Evolutionary conservation across 1,139 yeast genomes (phyloP).

Genomic region (Hansenula sp.): DNA sequence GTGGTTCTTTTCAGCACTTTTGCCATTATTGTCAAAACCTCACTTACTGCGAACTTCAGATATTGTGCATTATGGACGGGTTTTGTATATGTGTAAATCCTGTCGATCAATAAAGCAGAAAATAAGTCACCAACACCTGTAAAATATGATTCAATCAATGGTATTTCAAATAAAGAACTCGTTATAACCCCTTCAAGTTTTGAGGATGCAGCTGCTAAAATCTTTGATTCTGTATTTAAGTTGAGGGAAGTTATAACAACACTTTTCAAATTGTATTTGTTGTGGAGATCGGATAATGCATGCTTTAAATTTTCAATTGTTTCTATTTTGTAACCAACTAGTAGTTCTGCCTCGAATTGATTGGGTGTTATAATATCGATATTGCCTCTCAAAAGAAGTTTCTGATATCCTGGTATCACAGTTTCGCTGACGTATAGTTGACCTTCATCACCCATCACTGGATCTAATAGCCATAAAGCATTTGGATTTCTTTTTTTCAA

Average conservation of each 20-base stretch:
- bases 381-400: slow-evolving; percentile 33
- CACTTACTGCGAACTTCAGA: slow-evolving; percentile 15
- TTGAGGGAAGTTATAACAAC: slow-evolving; percentile 44
- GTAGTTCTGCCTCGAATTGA: slow-evolving; percentile 63
- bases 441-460: slow-evolving; percentile 77
- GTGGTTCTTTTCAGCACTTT: slow-evolving; percentile 19
- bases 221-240: slow-evolving; percentile 10
- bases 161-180: slow-evolving; percentile 36
- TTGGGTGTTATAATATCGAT: slow-evolving; percentile 68
- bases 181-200: slow-evolving; percentile 4
- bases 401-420: slow-evolving; percentile 49
- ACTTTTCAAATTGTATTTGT: slow-evolving; percentile 36
- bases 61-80: background rate
- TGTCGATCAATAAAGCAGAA: slow-evolving; percentile 57
- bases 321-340: slow-evolving; percentile 41
- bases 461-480: slow-evolving; percentile 52
- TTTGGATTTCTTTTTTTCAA: slow-evolving; percentile 21
- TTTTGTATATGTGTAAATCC: slow-evolving; percentile 23
- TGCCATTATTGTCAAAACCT: slow-evolving; percentile 22
- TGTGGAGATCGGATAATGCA: slow-evolving; percentile 41
- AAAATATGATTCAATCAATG: slow-evolving; percentile 58
- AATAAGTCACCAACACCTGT: slow-evolving; percentile 76
- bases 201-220: slow-evolving; percentile 14
- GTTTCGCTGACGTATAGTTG: slow-evolving; percentile 55
- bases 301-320: slow-evolving; percentile 30